Conservation (phyloP, 768 basidiomycete genomes). For the Tricholoma furcatifolium region DNA sequence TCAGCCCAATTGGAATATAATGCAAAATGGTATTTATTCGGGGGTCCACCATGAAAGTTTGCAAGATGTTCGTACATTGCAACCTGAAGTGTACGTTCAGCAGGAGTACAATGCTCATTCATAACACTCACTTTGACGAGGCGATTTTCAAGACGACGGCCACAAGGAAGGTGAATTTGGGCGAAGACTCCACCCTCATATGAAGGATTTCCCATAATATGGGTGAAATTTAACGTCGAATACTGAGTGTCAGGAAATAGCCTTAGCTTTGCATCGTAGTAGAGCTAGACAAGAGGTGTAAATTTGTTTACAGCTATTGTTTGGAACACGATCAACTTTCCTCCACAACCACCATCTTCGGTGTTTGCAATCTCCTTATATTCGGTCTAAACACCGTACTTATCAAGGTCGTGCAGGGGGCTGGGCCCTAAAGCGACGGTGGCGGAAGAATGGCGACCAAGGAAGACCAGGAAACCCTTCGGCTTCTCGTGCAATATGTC, state of each 20-base stretch:
- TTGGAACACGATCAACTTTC: too few species aligned
- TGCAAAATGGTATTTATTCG: slow-evolving; percentile 58
- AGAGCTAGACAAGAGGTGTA: not conserved
- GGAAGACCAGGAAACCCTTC: slow-evolving; percentile 80
- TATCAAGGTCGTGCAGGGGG: too few species aligned
- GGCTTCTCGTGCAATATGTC: slow-evolving; percentile 89
- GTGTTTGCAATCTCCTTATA: not conserved
- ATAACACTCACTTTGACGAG: slow-evolving; percentile 48
- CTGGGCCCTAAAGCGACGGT: too few species aligned
- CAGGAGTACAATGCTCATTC: not conserved
- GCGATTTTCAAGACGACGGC: slow-evolving; percentile 42
- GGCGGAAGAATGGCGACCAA: slow-evolving; percentile 37
- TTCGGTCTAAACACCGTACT: not conserved
- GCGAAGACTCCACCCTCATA: slow-evolving; percentile 17
- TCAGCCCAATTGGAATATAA: slow-evolving; percentile 77
- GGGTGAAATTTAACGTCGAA: not conserved
- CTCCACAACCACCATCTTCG: not conserved
- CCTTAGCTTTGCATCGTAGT: not conserved
- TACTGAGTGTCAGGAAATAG: not conserved
- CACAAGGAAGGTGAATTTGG: slow-evolving; percentile 37
- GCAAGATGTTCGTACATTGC: slow-evolving; percentile 88
- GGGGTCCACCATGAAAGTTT: slow-evolving; percentile 62
- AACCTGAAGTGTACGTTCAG: slow-evolving; percentile 46
- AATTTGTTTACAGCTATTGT: too few species aligned
- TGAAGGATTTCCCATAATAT: slow-evolving; percentile 4